A percentile compares a stretch with the other conserved stretches of the same genome.
phyloP scores from a whole-genome alignment of 495 filamentous ascomycete species.

The Sphaerosporella brunnea region DNA sequence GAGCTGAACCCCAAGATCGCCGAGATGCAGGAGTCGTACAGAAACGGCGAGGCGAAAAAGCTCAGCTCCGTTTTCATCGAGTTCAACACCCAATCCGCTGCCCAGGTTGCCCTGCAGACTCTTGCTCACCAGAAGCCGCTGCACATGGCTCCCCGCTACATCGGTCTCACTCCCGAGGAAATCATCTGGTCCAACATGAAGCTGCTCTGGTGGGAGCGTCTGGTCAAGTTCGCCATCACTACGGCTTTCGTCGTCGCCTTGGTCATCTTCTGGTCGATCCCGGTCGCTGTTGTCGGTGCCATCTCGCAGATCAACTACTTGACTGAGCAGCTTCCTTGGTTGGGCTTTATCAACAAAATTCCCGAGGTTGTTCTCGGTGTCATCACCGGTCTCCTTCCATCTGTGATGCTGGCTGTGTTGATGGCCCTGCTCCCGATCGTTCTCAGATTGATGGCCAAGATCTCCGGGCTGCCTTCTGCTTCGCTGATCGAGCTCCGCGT shows the following conservation, averaged over 20 bases:
- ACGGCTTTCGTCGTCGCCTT: slow-evolving; percentile 53
- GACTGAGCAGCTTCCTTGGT: slow-evolving; percentile 40
- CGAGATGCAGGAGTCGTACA: slow-evolving; percentile 54
- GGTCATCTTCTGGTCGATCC: slow-evolving; percentile 93
- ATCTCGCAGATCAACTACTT: slow-evolving; percentile 74
- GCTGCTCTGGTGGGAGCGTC: slow-evolving; percentile 74
- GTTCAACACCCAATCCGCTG: slow-evolving; percentile 61
- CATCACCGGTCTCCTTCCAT: slow-evolving; percentile 68
- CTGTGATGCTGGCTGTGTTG: slow-evolving; percentile 60
- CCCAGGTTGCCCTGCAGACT: slow-evolving; percentile 71
- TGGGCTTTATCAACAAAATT: slow-evolving; percentile 56
- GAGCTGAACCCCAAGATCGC: slow-evolving; percentile 66
- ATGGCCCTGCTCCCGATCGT: slow-evolving; percentile 82
- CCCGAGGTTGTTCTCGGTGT: slow-evolving; percentile 58
- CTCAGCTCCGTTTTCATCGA: slow-evolving; percentile 73
- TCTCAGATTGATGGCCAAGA: slow-evolving; percentile 55
- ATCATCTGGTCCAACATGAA: slow-evolving; percentile 76
- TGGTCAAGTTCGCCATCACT: slow-evolving; percentile 53
- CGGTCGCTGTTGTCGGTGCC: slow-evolving; percentile 65
- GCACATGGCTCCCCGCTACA: slow-evolving; percentile 82
- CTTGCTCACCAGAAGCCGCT: slow-evolving; percentile 76
- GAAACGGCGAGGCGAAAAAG: slow-evolving; percentile 45
- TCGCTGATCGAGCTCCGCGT: slow-evolving; percentile 68
- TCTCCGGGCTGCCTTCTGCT: slow-evolving; percentile 58
- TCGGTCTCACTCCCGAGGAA: slow-evolving; percentile 69